Conservation (phyloP, 768 basidiomycete genomes). For the Hypholoma fasciculare region DNA sequence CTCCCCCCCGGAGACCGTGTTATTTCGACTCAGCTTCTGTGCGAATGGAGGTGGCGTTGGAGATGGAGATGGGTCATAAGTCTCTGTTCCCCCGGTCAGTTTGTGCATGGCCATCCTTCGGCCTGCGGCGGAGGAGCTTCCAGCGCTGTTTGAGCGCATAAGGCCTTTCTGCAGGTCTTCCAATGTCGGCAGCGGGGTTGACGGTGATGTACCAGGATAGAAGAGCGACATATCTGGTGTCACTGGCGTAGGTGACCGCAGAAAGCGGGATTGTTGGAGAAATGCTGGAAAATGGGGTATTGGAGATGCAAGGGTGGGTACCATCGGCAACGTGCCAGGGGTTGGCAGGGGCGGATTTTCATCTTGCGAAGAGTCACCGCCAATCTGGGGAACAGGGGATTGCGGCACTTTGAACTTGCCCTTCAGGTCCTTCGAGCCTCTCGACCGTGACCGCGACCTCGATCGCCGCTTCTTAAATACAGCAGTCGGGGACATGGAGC, state of each 20-base stretch:
- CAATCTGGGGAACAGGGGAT: slow-evolving; percentile 45
- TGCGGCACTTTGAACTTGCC: slow-evolving; percentile 52
- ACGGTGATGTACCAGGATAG: slow-evolving; percentile 66
- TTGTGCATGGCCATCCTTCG: slow-evolving; percentile 81
- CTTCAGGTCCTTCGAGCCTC: slow-evolving; percentile 76
- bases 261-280: slow-evolving; percentile 42
- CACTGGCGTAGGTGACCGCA: slow-evolving; percentile 53
- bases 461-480: slow-evolving; percentile 63
- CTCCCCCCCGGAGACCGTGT: slow-evolving; percentile 83
- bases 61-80: slow-evolving; percentile 62
- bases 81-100: slow-evolving; percentile 74
- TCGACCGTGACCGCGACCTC: slow-evolving; percentile 77
- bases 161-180: slow-evolving; percentile 79
- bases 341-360: slow-evolving; percentile 43
- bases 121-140: slow-evolving; percentile 59
- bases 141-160: slow-evolving; percentile 91
- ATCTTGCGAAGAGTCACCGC: slow-evolving; percentile 75
- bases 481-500: slow-evolving; percentile 44
- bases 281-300: slow-evolving; percentile 49
- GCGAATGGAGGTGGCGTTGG: slow-evolving; percentile 47
- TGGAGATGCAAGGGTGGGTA: slow-evolving; percentile 44
- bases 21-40: slow-evolving; percentile 60
- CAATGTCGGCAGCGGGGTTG: slow-evolving; percentile 73
- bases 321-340: slow-evolving; percentile 32
- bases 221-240: slow-evolving; percentile 56